These are phyloP conservation scores for Platanthera guangdongensis DNA, from an alignment of 106 monocot species.

Conservation along the genomic window DNA sequence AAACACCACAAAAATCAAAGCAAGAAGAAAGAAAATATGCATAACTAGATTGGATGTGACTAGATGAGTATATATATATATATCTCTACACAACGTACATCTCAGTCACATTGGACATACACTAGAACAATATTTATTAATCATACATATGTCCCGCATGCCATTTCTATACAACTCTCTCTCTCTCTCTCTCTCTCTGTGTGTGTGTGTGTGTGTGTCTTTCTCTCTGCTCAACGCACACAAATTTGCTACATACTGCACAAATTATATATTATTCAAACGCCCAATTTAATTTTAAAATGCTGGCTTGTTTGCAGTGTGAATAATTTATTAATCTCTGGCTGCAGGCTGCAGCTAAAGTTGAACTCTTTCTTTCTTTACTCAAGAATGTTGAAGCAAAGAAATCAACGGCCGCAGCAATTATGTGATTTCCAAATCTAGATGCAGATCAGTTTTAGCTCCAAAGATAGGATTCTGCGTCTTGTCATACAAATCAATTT, in stretches of 20 bases:
- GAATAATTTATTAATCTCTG: too few species aligned
- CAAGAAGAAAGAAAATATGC: neutral
- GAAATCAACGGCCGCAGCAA: constrained; percentile 3
- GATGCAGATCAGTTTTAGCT: neutral
- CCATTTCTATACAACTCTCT: too few species aligned
- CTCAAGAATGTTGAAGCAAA: constrained; percentile 4
- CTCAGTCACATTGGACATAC: neutral
- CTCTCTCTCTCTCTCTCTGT: too few species aligned
- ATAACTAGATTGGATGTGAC: neutral
- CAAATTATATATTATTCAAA: too few species aligned
- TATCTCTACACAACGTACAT: neutral
- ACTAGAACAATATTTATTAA: too few species aligned
- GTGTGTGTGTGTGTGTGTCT: too few species aligned
- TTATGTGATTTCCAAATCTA: constrained; percentile 1
- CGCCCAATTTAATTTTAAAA: too few species aligned
- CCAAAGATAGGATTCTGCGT: neutral
- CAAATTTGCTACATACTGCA: too few species aligned
- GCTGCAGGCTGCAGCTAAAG: neutral
- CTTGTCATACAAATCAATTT: neutral
- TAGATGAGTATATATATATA: neutral
- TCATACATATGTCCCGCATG: too few species aligned
- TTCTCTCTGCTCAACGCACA: too few species aligned
- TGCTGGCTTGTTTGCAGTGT: too few species aligned
- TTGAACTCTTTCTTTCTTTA: neutral
- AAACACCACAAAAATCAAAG: too few species aligned